Evolutionary conservation across 208 protist genomes (phyloP).

Genomic region (Acanthamoeba divionensis): DNA sequence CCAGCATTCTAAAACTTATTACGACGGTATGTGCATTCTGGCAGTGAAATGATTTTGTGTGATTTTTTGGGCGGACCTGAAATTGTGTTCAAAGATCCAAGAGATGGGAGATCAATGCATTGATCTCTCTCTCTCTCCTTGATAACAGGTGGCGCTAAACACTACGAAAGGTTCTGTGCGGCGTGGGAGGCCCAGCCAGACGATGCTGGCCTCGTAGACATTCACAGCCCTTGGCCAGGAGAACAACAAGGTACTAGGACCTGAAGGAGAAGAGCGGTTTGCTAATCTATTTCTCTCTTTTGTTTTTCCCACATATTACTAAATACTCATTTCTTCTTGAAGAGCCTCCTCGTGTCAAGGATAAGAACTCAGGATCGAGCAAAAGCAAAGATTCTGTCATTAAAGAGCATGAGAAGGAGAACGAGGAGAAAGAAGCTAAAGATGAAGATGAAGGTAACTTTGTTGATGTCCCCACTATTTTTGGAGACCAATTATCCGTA

Average conservation of each 20-base stretch:
- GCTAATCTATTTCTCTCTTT: too few species aligned
- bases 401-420: background rate
- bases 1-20: background rate
- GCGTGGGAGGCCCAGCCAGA: background rate
- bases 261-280: background rate
- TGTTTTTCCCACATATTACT: too few species aligned
- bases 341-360: too few species aligned
- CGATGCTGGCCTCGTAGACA: conserved; percentile 7
- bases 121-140: too few species aligned
- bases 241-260: background rate
- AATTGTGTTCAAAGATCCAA: too few species aligned
- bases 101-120: too few species aligned
- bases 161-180: background rate
- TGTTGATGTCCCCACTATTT: conserved; percentile 35
- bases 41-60: too few species aligned
- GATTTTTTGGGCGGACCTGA: too few species aligned
- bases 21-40: too few species aligned
- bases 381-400: background rate
- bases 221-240: background rate
- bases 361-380: background rate
- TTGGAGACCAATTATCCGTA: background rate
- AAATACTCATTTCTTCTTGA: too few species aligned
- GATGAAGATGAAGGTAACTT: background rate
- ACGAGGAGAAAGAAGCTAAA: background rate
- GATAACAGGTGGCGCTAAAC: background rate